Evolutionary conservation across 2,329 filamentous ascomycete genomes (phyloP), one percentile per base, ranked within the genome.

Genomic region (Cladophialophora chaetospira): DNA sequence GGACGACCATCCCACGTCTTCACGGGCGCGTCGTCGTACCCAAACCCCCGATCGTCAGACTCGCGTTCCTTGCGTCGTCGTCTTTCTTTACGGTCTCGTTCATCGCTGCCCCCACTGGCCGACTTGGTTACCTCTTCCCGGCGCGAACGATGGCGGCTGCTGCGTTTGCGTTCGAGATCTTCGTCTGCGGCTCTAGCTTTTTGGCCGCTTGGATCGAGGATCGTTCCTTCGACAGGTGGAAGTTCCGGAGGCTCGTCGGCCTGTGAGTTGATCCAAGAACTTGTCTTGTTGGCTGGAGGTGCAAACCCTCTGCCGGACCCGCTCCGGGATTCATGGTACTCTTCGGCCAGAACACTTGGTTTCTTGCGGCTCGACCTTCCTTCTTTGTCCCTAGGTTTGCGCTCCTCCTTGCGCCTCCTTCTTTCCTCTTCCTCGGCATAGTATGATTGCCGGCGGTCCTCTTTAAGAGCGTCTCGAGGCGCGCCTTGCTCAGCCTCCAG

Each of bases 261-360:
- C 63, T 78, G 76, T 2, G 75, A 77, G 57, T 79, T 70, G 5
- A 80, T 71, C 77, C 77, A 80, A 5, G 75, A 77, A 5, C 76
- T 77, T 29, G 75, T 79, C 65, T 79, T 79, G 51, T 79, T 74
- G 63, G 63, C 59, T 25, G 28, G 70, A 49, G 57, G 67, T 17
- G 63, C 45, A 19, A 60, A 61, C 11, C 66, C 67, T 43, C 64
- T 63, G 29, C 66, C 62, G 38, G 62, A 64, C 10, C 62, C 61
- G 29, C 67, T 69, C 31, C 68, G 69, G 35, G 67, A 63, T 48
- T 69, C 63, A 51, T 69, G 68, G 54, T 71, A 70, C 42, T 71
- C 71, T 36, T 71, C 69, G 23, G 66, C 65, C 6, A 68, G 63
- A 9, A 38, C 63, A 49, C 47, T 66, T 49, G 53, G 58, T 54